Evolutionary conservation across 2,329 filamentous ascomycete genomes (phyloP).

Genomic region (Malbranchea cinnamomea): DNA sequence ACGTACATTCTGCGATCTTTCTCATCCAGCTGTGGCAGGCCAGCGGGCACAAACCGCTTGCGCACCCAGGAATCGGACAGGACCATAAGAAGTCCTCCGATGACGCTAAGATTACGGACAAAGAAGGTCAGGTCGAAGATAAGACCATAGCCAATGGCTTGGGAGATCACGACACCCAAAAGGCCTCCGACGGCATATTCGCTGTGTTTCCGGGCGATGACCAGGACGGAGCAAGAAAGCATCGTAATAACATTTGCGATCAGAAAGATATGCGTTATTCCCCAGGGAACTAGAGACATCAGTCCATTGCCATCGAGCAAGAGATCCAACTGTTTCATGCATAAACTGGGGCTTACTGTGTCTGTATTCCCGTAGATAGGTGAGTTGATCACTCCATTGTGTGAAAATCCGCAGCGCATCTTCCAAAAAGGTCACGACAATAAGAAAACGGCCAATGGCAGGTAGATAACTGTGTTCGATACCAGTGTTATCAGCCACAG

Average conservation of each 20-base stretch:
- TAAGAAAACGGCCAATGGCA: constrained; percentile 89
- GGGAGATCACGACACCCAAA: constrained; percentile 77
- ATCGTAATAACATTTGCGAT: constrained; percentile 82
- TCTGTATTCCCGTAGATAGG: constrained; percentile 84
- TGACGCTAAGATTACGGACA: constrained; percentile 93
- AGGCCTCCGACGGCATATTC: constrained; percentile 86
- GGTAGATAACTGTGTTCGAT: constrained; percentile 60
- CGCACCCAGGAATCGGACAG: constrained; percentile 95
- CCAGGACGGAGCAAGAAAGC: constrained; percentile 63
- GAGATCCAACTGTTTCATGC: constrained; percentile 5
- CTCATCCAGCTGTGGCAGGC: constrained; percentile 85
- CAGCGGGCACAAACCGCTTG: constrained; percentile 93
- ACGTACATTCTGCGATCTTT: constrained; percentile 99
- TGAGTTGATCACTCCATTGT: constrained; percentile 90
- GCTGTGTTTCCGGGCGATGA: constrained; percentile 84
- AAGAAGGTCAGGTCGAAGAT: constrained; percentile 99
- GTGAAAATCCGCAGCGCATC: constrained; percentile 92
- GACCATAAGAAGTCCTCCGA: constrained; percentile 95
- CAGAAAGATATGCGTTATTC: constrained; percentile 85
- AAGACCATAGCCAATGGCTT: constrained; percentile 90
- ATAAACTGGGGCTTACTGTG: constrained; percentile 53
- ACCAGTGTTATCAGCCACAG: constrained; percentile 17
- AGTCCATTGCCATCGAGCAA: constrained; percentile 3
- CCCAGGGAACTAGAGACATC: constrained; percentile 54
- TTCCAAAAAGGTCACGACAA: constrained; percentile 96